Evolutionary conservation across 225 moss, liverwort and hornwort genomes (phyloP), one percentile per base, ranked within the genome.

Genomic region (Rhytidiadelphus loreus): DNA sequence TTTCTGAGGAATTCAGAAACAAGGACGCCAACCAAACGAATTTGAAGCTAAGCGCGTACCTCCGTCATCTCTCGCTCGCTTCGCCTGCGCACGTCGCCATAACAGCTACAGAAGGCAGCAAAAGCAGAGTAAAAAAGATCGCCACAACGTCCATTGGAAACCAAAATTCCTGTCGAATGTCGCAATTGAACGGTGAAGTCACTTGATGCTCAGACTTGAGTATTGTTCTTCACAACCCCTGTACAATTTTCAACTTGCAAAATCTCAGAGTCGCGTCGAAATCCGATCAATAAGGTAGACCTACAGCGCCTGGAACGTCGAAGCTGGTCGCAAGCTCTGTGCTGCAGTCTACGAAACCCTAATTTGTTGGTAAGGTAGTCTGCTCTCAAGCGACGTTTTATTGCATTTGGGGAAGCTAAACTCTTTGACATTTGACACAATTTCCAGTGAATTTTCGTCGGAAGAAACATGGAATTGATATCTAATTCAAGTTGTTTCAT

Each of bases 1-100:
- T 50, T 37, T 73, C 74, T 35, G 29, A 59, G 53, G 26, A 88
- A 66, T 56, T 56, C 78, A 65, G 70, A 35, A 43, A 50, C 56
- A 64, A 30, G 26, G 33, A 55, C 83, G 58, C 21, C 78, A 58
- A 59, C 10, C 35, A 23, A 81, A 59, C 35, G 46, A 72, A 78
- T 11, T 23, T 17, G 65, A 58, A 32, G 20, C n/a, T 52, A 19
- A 56, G 13, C 6, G 50, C 72, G 41, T 68, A 92, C 92, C 92
- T 89, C 86, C 26, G 35, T 33, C 17, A 60, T 3, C 44, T 83
- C 86, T 48, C 82, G n/a, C n/a, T n/a, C n/a, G 86, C 16, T 83
- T 64, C 37, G 84, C 57, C 43, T 63, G 88, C 39, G 87, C 53
- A 23, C 89, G 93, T 88, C 94, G 93, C 94, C 94, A 94, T 29